phyloP scores from a whole-genome alignment of 1,139 yeast genomes.

The Meyerozyma carpophila region DNA sequence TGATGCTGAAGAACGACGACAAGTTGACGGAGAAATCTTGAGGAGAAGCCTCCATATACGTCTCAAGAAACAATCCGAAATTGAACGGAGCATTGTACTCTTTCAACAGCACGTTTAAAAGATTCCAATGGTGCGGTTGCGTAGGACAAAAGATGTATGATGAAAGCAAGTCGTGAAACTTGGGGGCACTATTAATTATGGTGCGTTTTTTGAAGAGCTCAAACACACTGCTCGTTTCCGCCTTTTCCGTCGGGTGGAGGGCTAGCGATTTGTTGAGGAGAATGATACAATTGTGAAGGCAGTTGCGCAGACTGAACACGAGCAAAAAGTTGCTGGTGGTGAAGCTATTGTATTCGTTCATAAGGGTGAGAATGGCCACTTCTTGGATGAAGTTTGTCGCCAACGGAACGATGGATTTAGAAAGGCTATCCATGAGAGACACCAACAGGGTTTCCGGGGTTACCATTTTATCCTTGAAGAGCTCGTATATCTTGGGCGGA shows the following conservation, averaged over 20 bases:
- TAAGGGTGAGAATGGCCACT: conserved; percentile 31
- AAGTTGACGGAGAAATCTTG: conserved; percentile 7
- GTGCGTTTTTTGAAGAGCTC: conserved; percentile 39
- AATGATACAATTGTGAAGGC: conserved; percentile 44
- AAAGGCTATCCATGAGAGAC: conserved; percentile 10
- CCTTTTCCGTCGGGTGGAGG: conserved; percentile 2
- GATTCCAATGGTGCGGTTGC: conserved; percentile 33
- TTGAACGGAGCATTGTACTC: conserved; percentile 18
- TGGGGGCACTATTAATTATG: conserved; percentile 38
- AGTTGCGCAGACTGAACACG: conserved; percentile 34
- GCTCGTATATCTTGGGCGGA: conserved; percentile 8
- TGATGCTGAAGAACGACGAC: conserved; percentile 9
- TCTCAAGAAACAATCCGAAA: conserved; percentile 5
- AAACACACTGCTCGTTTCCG: conserved; percentile 15
- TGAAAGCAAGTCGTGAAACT: conserved; percentile 39
- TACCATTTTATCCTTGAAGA: conserved; percentile 4
- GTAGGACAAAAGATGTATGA: conserved; percentile 37
- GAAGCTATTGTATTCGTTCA: conserved; percentile 39
- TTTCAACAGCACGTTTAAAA: conserved; percentile 33
- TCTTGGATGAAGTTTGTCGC: conserved; percentile 25
- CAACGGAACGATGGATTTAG: conserved; percentile 13
- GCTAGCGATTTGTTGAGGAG: conserved; percentile 37
- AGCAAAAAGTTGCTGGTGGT: conserved; percentile 24
- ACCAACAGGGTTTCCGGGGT: neutral
- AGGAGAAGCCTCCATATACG: conserved; percentile 12